A percentile compares a stretch with the other conserved stretches of the same genome.
Conservation (phyloP, 2,329 filamentous ascomycete genomes). For the Hymenoscyphus linearis region DNA sequence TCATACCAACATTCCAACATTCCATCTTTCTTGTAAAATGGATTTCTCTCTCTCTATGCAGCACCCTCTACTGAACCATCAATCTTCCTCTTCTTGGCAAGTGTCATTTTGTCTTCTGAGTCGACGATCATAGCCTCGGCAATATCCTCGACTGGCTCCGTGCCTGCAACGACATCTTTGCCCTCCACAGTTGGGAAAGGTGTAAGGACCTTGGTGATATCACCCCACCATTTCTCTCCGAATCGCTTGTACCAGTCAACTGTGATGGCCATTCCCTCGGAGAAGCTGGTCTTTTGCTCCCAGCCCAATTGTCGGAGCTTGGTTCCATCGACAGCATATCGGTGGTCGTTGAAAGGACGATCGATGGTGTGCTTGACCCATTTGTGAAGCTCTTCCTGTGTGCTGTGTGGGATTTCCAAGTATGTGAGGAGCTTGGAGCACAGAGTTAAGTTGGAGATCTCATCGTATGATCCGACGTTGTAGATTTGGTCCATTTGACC, state of each 20-base stretch:
- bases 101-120: conserved; percentile 23
- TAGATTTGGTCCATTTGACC: conserved; percentile 71
- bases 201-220: conserved; percentile 63
- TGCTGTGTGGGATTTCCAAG: conserved; percentile 50
- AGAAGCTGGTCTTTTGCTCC: conserved; percentile 61
- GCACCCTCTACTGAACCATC: conserved; percentile 12
- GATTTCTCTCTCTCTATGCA: conserved; percentile 4
- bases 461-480: conserved; percentile 74
- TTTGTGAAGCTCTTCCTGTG: conserved; percentile 48
- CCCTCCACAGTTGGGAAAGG: conserved; percentile 60
- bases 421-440: conserved; percentile 59
- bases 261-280: conserved; percentile 56
- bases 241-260: conserved; percentile 66
- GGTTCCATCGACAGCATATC: conserved; percentile 66
- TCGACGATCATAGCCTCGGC: conserved; percentile 27
- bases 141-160: conserved; percentile 28
- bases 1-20: not conserved
- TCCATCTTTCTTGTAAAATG: not conserved
- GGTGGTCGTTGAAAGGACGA: conserved; percentile 71
- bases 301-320: conserved; percentile 65
- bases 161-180: conserved; percentile 41
- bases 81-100: conserved; percentile 28
- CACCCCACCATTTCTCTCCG: conserved; percentile 66
- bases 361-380: conserved; percentile 74
- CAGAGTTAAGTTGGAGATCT: conserved; percentile 68